A percentile compares a stretch with the other conserved stretches of the same genome.
Evolutionary conservation across 371 early-diverging fungal species (phyloP).

Genomic region (Nosema muscidifuracis): DNA sequence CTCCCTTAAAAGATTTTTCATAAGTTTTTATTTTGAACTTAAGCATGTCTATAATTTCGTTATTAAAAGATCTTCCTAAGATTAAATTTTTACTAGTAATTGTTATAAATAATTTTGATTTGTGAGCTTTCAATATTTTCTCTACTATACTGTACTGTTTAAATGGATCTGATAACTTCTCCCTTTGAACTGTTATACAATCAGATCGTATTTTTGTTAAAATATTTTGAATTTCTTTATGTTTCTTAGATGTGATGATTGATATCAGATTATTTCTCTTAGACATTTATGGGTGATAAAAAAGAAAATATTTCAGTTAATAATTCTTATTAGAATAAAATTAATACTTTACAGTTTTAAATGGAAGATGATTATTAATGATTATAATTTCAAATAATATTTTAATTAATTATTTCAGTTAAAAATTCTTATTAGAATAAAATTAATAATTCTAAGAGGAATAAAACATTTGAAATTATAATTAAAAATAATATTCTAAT

Average conservation of each 20-base stretch:
- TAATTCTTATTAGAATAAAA: too few relatives aligned
- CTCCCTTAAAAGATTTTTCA: slow-evolving; percentile 11
- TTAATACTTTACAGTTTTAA: too few relatives aligned
- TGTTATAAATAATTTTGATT: slow-evolving; percentile 34
- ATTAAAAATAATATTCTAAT: too few relatives aligned
- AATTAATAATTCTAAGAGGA: too few relatives aligned
- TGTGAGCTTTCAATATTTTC: slow-evolving; percentile 32
- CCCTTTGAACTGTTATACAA: neutral
- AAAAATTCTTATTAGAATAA: too few relatives aligned
- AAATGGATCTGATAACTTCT: slow-evolving; percentile 21
- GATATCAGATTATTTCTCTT: slow-evolving; percentile 35
- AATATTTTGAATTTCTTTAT: slow-evolving; percentile 37
- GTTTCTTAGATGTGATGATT: slow-evolving; percentile 7
- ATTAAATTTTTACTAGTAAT: slow-evolving; percentile 14
- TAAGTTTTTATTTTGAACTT: slow-evolving; percentile 38
- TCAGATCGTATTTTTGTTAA: slow-evolving; percentile 33
- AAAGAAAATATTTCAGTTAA: too few relatives aligned
- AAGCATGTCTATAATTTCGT: slow-evolving; percentile 40
- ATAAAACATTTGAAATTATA: too few relatives aligned
- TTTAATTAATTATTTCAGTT: too few relatives aligned
- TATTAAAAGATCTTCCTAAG: slow-evolving; percentile 43
- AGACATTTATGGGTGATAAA: neutral
- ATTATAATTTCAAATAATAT: too few relatives aligned
- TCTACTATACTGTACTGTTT: slow-evolving; percentile 8
- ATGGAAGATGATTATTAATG: too few relatives aligned